A percentile compares a stretch with the other conserved stretches of the same genome.
Evolutionary conservation across 2,329 filamentous ascomycete genomes (phyloP).

Genomic region (Diplodia mutila): DNA sequence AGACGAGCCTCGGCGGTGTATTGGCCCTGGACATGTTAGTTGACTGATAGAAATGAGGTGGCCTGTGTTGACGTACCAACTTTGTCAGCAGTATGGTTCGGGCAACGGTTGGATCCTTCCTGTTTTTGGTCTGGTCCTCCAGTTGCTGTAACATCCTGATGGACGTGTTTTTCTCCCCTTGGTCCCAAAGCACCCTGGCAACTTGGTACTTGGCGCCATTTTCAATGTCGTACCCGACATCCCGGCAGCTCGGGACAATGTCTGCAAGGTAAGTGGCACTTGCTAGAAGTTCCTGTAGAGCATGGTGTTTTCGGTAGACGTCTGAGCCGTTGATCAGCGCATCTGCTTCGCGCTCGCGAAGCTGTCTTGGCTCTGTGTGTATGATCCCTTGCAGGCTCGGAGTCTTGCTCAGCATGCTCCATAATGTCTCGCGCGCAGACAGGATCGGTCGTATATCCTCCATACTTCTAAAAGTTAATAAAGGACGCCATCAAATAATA

Average conservation of each 20-base stretch:
- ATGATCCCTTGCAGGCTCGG: slow-evolving; percentile 64
- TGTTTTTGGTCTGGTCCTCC: slow-evolving; percentile 29
- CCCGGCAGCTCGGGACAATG: slow-evolving; percentile 70
- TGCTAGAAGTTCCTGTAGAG: slow-evolving; percentile 83
- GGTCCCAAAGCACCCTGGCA: slow-evolving; percentile 90
- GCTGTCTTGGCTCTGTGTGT: slow-evolving; percentile 64
- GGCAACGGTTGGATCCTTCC: slow-evolving; percentile 30
- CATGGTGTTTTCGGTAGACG: slow-evolving; percentile 78
- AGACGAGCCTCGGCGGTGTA: slow-evolving; percentile 87
- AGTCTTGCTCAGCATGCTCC: slow-evolving; percentile 77
- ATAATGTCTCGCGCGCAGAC: slow-evolving; percentile 79
- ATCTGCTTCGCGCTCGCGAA: slow-evolving; percentile 73
- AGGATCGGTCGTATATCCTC: slow-evolving; percentile 79
- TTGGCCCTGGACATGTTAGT: slow-evolving; percentile 61
- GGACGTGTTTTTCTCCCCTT: slow-evolving; percentile 85
- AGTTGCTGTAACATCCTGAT: slow-evolving; percentile 85
- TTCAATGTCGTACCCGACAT: slow-evolving; percentile 75
- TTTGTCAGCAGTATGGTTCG: slow-evolving; percentile 77
- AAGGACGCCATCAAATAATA: background rate
- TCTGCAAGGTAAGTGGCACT: slow-evolving; percentile 82
- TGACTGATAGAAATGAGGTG: background rate
- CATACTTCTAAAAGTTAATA: slow-evolving; percentile 55
- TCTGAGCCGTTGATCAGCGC: slow-evolving; percentile 75
- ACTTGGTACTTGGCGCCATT: slow-evolving; percentile 79
- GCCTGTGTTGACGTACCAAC: slow-evolving; percentile 54